Conservation (phyloP, 2,329 filamentous ascomycete species). For the Calonectria pseudoturangicola region DNA sequence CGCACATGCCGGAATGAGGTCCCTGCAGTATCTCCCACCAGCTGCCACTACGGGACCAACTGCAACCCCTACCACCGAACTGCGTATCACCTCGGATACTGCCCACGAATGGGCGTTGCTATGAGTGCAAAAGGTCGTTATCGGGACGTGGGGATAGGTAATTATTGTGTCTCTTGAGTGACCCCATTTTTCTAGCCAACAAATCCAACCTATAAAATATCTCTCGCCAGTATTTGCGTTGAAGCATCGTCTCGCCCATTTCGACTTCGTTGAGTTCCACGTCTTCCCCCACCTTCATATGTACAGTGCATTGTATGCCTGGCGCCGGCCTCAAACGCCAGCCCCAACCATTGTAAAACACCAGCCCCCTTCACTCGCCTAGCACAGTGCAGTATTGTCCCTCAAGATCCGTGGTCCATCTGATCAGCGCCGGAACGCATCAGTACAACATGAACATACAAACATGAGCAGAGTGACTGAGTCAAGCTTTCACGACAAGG, state of each 20-base stretch:
- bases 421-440: background rate
- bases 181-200: constrained; percentile 30
- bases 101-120: constrained; percentile 4
- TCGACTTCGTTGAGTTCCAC: constrained; percentile 40
- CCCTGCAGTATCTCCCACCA: constrained; percentile 44
- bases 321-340: constrained; percentile 43
- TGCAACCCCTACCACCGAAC: constrained; percentile 38
- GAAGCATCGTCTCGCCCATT: constrained; percentile 45
- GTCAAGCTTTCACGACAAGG: background rate
- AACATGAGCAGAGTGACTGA: constrained; percentile 10
- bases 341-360: constrained; percentile 43
- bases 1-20: constrained; percentile 22
- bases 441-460: background rate
- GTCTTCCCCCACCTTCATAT: constrained; percentile 22
- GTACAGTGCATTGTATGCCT: constrained; percentile 35
- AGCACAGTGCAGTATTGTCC: constrained; percentile 41
- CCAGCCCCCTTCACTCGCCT: constrained; percentile 40
- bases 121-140: constrained; percentile 21
- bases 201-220: constrained; percentile 38
- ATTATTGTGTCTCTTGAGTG: constrained; percentile 4
- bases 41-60: constrained; percentile 37
- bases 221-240: constrained; percentile 36
- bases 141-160: constrained; percentile 12
- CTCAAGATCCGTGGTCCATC: background rate
- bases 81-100: constrained; percentile 17